phyloP scores from a whole-genome alignment of 352 stramenopile genomes.

The Phytophthora ramorum region DNA sequence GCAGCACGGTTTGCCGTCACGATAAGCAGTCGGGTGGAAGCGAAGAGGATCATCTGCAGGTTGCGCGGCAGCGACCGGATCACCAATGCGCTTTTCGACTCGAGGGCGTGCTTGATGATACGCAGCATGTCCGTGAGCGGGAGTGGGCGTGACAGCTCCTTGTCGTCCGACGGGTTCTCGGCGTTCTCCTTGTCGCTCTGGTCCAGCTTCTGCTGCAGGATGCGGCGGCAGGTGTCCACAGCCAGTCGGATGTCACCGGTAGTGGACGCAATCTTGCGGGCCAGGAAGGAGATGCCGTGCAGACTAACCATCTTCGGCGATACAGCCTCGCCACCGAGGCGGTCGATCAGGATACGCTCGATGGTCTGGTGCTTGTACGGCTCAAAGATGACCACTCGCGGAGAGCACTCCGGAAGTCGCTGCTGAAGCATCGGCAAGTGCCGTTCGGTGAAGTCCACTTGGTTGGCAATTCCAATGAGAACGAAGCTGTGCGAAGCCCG shows the following conservation, averaged over 20 bases:
- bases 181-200: constrained; percentile 40
- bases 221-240: constrained; percentile 75
- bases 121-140: constrained; percentile 77
- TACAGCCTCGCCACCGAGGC: constrained; percentile 55
- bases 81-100: constrained; percentile 64
- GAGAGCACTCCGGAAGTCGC: constrained; percentile 57
- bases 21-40: constrained; percentile 57
- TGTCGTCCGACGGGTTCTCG: constrained; percentile 32
- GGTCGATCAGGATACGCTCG: constrained; percentile 74
- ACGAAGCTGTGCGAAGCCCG: constrained; percentile 65
- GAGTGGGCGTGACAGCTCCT: constrained; percentile 41
- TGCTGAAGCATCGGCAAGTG: constrained; percentile 67
- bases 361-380: constrained; percentile 85
- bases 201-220: constrained; percentile 68
- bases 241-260: constrained; percentile 79
- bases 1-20: constrained; percentile 37
- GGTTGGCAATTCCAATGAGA: constrained; percentile 84
- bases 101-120: constrained; percentile 74
- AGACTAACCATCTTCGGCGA: constrained; percentile 64
- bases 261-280: constrained; percentile 81
- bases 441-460: constrained; percentile 87
- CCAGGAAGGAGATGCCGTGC: constrained; percentile 80
- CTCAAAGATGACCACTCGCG: constrained; percentile 79
- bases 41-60: constrained; percentile 85
- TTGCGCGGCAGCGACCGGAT: constrained; percentile 77